Evolutionary conservation across 345 rosid species (phyloP).

Genomic region (Heritiera littoralis): DNA sequence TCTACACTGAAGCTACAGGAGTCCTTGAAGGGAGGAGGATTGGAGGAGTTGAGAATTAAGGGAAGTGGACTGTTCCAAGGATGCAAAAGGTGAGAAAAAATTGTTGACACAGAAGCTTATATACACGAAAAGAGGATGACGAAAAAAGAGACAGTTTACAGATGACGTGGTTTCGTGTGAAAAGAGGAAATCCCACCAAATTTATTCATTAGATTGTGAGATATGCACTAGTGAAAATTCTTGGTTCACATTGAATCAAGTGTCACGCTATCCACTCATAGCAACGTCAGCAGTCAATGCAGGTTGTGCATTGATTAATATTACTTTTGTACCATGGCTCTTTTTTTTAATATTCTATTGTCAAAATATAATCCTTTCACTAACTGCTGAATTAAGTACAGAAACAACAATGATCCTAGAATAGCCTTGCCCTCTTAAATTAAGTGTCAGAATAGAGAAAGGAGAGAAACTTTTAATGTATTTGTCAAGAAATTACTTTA

Average conservation of each 20-base stretch:
- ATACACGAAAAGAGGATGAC: no score
- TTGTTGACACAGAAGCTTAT: no score
- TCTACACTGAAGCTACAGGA: no score
- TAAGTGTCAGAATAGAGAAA: background rate
- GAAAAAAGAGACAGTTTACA: no score
- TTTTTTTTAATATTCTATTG: background rate
- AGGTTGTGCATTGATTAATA: background rate
- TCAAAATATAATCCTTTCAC: background rate
- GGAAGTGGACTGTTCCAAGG: no score
- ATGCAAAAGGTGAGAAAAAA: no score
- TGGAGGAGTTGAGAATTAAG: no score
- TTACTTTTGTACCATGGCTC: background rate
- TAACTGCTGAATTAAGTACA: background rate
- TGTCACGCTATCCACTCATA: background rate
- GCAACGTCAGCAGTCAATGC: background rate
- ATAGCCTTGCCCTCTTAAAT: background rate
- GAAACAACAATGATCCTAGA: background rate
- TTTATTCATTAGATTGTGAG: no score
- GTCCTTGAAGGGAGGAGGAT: no score
- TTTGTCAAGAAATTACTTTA: background rate
- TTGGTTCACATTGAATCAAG: background rate
- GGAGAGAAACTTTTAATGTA: background rate
- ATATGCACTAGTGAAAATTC: background rate
- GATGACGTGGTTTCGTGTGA: no score
- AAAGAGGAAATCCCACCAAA: no score